Evolutionary conservation across 805 yeast genomes (phyloP), one percentile per base, ranked within the genome.

Genomic region (Candida sakaeoensis): DNA sequence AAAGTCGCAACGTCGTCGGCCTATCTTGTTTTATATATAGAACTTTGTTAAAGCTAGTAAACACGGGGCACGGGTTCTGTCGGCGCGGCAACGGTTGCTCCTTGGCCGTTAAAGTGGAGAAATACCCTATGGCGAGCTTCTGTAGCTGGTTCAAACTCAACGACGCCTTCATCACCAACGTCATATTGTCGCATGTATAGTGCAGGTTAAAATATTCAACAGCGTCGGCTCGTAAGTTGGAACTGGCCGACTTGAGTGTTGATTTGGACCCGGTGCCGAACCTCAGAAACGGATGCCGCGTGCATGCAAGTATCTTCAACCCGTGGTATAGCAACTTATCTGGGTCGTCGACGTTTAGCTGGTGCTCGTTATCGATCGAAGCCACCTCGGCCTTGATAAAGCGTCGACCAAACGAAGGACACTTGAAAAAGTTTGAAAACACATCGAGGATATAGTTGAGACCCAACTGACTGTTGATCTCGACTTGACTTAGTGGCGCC

Each of bases 311-410:
- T 3, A 79, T 42, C 34, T 82, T 67, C 5, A 75, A 53, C 0
- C 81, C 85, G 47, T 85, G 88, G 44, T 72, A 79, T 22, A 80
- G 48, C 0, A 76, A 53, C 52, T 81, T 80, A 4, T 64, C 68
- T 0, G 46, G 10, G 10, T 62, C 58, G 1, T 66, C 49, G 10
- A 68, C 60, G 45, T 84, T 85, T n/a, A 70, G 65, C 3, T 57
- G 60, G 52, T 84, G 90, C 47, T 85, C 95, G 51, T 78, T 80
- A 47, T 82, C 76, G 24, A 85, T 70, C 0, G 86, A 80, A 34
- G 65, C 59, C 0, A 82, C 63, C 55, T 85, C 91, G 36, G 69
- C 65, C 25, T 65, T 61, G 9, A 76, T 61, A 30, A 60, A 51
- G 2, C 47, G 47, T 9, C 63, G 60, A 31, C 66, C 59, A 48